Evolutionary conservation across 768 basidiomycete genomes (phyloP), one percentile per base, ranked within the genome.

Genomic region (Paxillus rubicundulus): DNA sequence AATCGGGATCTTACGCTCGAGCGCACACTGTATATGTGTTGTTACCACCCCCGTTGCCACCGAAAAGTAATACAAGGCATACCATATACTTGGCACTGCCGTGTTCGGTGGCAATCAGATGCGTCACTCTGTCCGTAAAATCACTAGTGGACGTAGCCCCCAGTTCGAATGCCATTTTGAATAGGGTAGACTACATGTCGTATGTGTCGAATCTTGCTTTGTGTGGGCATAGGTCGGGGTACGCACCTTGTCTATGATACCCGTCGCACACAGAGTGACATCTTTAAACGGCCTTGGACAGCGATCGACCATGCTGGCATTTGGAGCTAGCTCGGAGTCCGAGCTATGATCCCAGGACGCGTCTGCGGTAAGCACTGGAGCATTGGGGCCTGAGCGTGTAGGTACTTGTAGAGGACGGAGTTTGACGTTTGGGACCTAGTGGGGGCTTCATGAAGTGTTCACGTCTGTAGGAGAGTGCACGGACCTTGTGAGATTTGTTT

Each of bases 71-170:
- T 10, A 48, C 24, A 5, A 41, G 18, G 67, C 79, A 53, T 50
- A 89, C 93, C 69, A 66, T 74, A 66, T 97, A 96, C 63, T 98
- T 98, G 12, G 86, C 80, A 18, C 92, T 85, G 3, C 89, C 89
- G 61, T 89, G 85, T n/a, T 75, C 77, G n/a, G 70, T 72, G 0
- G 93, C 91, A 38, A 98, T 76, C 18, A 98, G 78, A 73, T 96
- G 93, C 0, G 92, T 95, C n/a, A 90, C 87, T 42, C 76, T 76
- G 64, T 92, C 87, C 0, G 92, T 98, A 56, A 96, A 85, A 45
- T 89, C 86, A 30, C 71, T 79, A 14, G 81, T 77, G 40, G 81
- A 76, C 4, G 70, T 71, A 24, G 91, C 94, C 10, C 94, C 94
- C 13, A 97, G 84, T 58, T 93, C 87, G 20, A 81, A 72, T 0